Base-by-base conservation (phyloP, 2,329 filamentous ascomycete genomes). In the Scorias spongiosa region DNA sequence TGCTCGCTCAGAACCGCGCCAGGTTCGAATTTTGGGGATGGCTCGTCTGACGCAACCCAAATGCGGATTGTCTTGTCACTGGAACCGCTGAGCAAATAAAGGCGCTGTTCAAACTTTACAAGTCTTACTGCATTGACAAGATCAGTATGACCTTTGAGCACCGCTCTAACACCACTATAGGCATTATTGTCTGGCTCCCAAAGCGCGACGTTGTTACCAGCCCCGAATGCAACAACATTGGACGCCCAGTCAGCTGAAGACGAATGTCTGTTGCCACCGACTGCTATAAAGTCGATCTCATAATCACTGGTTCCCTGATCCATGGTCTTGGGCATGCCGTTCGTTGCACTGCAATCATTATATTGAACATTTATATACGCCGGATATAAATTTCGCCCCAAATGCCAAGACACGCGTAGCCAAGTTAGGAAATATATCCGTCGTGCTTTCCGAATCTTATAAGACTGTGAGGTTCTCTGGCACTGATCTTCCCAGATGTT, bases 241-340 rank as follows among this genome's bases (percentile, higher is more conserved):
- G 61, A 57, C 14, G 72, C 66, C 91, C 91, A 98, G 66, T 96
- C 89, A 26, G 89, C 88, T 26, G 86, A 84, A 12, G 81, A 80
- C 14, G 89, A 83, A 56, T 96, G 85, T 54, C 89, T 75, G 63
- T 96, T 98, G 40, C 86, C 89, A 48, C 91, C 91, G 49, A 81
- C 78, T 40, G 85, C 80, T 52, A 91, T 69, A 54, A 74, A 78
- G 38, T 54, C 53, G 29, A 54, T 28, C 30, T 41, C 11, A 42
- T 30, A 14, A n/a, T 14, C 8, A 29, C 38, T 39, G 41, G 43
- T 48, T 14, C n/a, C 20, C 12, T 42, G 12, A 42, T 15, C 40
- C 38, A 28, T 40, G 12, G 34, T 14, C 34, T 14, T 37, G n/a
- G 34, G n/a, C 3, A n/a, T 37, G 34, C 6, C 34, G 15, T n/a